Percentiles rank a stretch among this genome's conserved stretches.
Conservation (phyloP, 345 rosid species). For the Viola odorata region DNA sequence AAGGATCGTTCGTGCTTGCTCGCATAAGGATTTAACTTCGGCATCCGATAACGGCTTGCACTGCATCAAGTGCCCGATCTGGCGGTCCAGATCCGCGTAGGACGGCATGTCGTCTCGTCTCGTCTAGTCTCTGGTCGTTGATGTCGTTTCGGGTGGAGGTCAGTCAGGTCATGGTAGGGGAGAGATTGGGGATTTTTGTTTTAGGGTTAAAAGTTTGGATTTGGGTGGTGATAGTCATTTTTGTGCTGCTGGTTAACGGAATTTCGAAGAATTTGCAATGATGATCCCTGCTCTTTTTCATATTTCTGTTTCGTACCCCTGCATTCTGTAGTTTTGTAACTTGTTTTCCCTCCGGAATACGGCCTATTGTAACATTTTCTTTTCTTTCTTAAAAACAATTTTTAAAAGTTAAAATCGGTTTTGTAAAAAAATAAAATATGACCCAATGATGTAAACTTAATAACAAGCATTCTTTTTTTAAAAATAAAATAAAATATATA, state of each 20-base stretch:
- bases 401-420: not conserved
- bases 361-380: not conserved
- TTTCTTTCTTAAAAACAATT: not conserved
- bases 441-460: not conserved
- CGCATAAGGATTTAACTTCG: conserved; percentile 40
- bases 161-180: conserved; percentile 11
- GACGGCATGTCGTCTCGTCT: conserved; percentile 21
- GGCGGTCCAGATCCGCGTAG: conserved; percentile 26
- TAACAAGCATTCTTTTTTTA: no score
- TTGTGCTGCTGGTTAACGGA: not conserved
- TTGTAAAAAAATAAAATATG: not conserved
- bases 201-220: not conserved
- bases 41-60: conserved; percentile 27
- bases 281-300: not conserved
- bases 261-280: not conserved
- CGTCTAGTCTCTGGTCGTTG: not conserved
- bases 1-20: conserved; percentile 39
- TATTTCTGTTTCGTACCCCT: conserved; percentile 4
- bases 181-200: conserved; percentile 12
- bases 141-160: not conserved
- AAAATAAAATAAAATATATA: no score
- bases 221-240: not conserved
- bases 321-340: no score
- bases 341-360: not conserved
- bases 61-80: conserved; percentile 36